phyloP scores from a whole-genome alignment of 768 basidiomycete species.

The Lactarius deliciosus region DNA sequence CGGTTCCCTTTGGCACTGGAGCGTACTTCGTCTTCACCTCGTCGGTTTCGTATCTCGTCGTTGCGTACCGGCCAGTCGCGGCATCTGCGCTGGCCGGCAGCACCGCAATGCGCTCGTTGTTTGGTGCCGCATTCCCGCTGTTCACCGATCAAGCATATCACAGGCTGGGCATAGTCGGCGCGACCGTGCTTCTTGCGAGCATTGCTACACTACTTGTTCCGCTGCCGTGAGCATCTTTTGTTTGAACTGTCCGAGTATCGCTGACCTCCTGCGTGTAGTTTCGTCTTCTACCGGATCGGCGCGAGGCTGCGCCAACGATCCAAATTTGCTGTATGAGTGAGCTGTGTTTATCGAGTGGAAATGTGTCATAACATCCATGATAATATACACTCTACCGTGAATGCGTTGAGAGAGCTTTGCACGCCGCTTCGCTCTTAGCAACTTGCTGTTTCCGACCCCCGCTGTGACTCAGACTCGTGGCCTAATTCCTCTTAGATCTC shows the following conservation, averaged over 20 bases:
- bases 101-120: slow-evolving; percentile 41
- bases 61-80: slow-evolving; percentile 51
- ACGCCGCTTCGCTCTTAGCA: too few relatives aligned
- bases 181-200: slow-evolving; percentile 43
- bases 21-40: slow-evolving; percentile 64
- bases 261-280: too few relatives aligned
- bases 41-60: slow-evolving; percentile 59
- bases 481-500: too few relatives aligned
- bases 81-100: slow-evolving; percentile 72
- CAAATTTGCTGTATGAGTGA: too few relatives aligned
- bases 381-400: too few relatives aligned
- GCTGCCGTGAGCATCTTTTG: slow-evolving; percentile 46
- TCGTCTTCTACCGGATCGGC: too few relatives aligned
- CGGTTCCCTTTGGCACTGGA: slow-evolving; percentile 48
- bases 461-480: too few relatives aligned
- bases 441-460: too few relatives aligned
- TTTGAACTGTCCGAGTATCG: slow-evolving; percentile 37
- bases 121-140: slow-evolving; percentile 43
- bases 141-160: slow-evolving; percentile 42
- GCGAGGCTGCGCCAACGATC: too few relatives aligned
- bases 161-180: slow-evolving; percentile 39
- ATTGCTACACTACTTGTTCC: slow-evolving; percentile 41
- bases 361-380: too few relatives aligned
- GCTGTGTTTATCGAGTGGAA: too few relatives aligned
- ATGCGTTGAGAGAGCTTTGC: too few relatives aligned